Evolutionary conservation across 1,284 basidiomycete species (phyloP), one percentile per base, ranked within the genome.

Genomic region (Somion occarium): DNA sequence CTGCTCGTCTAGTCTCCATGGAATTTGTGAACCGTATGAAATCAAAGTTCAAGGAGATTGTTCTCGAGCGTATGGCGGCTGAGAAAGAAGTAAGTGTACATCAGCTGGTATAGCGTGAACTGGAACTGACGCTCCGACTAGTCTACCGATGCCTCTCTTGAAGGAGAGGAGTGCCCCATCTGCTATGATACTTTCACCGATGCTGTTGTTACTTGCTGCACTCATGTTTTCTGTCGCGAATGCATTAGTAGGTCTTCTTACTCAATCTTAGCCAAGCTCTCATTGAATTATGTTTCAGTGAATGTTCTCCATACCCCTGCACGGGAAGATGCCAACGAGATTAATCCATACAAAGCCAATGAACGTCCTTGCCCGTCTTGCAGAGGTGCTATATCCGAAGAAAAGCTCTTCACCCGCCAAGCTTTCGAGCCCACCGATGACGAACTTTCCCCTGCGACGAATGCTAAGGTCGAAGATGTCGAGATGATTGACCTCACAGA

Each of bases 91-190:
- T 78, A 44, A 26, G 72, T 59, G 13, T 15, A 45, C 4, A 26
- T 34, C 24, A 19, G 20, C 19, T 38, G 42, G 15, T 49, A 18
- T 23, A 3, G 20, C 20, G 19, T 39, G 24, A 20, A 37, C n/a
- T 46, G n/a, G 43, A 22, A 27, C 22, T 46, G 25, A 46, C 18
- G 2, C 34, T 20, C 44, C 26, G n/a, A 53, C 1, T 48, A 79
- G 76, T 77, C 76, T 27, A 59, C 60, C 0, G 75, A 81, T 59
- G 76, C 75, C 7, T 63, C 64, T 13, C 55, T 70, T 9, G 77
- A 79, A 26, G 71, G 69, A 25, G 78, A 79, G 41, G 76, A 79
- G 44, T 83, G 78, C 54, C 73, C 79, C 0, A 73, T 82, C 38
- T 81, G 78, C 57, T 74, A 72, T 52, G 79, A 82, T 52, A 61